These are phyloP conservation scores for Rhodomyrtus psidioides DNA, from an alignment of 441 rosid genomes.

Conservation along the genomic window DNA sequence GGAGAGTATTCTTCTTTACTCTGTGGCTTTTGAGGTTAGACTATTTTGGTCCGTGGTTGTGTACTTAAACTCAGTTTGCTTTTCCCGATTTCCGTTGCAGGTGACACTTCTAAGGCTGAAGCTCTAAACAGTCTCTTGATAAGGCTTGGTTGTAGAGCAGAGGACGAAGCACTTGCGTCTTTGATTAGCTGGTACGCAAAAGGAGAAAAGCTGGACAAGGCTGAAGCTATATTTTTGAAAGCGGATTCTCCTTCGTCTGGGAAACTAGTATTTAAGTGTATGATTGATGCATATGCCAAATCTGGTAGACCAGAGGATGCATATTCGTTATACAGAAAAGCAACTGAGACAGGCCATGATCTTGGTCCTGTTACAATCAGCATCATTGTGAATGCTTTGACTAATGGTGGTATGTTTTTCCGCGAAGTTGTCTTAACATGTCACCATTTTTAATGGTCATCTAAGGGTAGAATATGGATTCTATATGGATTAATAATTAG, in stretches of 20 bases:
- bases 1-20: neutral
- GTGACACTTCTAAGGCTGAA: constrained; percentile 44
- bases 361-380: constrained; percentile 53
- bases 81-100: constrained; percentile 19
- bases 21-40: neutral
- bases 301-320: constrained; percentile 59
- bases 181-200: constrained; percentile 53
- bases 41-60: neutral
- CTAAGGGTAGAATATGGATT: neutral
- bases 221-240: constrained; percentile 38
- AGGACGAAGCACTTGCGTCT: constrained; percentile 45
- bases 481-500: neutral
- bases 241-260: constrained; percentile 32
- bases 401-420: constrained; percentile 47
- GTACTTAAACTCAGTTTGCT: constrained; percentile 6
- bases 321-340: constrained; percentile 45
- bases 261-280: constrained; percentile 41
- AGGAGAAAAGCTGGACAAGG: constrained; percentile 41
- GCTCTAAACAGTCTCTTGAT: constrained; percentile 26
- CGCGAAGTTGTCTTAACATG: neutral
- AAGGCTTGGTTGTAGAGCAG: constrained; percentile 35
- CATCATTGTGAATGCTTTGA: constrained; percentile 62
- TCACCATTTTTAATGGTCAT: neutral
- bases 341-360: constrained; percentile 29
- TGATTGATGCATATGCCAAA: constrained; percentile 61